These are phyloP conservation scores for Fremontodendron californicum DNA, from an alignment of 345 rosid species.

Conservation along the genomic window DNA sequence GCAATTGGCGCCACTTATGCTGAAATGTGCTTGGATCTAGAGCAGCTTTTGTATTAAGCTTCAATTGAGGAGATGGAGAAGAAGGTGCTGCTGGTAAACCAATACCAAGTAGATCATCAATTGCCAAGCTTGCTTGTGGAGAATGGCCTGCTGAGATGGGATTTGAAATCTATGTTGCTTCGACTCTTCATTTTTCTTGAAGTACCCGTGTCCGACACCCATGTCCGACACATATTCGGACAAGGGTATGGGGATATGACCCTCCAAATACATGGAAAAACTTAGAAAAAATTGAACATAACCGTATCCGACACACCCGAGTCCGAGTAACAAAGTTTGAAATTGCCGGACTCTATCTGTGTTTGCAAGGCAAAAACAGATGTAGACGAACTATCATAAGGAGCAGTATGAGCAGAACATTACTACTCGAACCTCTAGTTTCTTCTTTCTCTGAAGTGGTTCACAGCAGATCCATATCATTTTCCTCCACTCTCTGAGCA, in stretches of 20 bases:
- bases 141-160: conserved; percentile 27
- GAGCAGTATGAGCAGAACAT: conserved; percentile 68
- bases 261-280: no score
- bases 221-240: no score
- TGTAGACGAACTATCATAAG: conserved; percentile 47
- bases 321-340: no score
- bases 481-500: conserved; percentile 67
- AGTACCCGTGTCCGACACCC: no score
- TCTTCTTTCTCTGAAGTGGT: conserved; percentile 81
- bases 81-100: conserved; percentile 49
- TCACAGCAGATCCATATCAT: conserved; percentile 84
- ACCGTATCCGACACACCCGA: no score
- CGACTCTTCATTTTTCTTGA: no score
- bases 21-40: conserved; percentile 82
- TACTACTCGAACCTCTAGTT: conserved; percentile 40
- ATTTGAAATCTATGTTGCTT: no score
- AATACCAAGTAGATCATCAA: conserved; percentile 84
- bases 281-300: no score
- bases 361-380: conserved; percentile 37
- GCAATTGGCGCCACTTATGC: conserved; percentile 90
- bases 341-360: conserved; percentile 46
- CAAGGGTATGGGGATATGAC: no score
- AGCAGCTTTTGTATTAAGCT: conserved; percentile 75
- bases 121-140: conserved; percentile 55
- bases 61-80: conserved; percentile 57